A percentile compares a stretch with the other conserved stretches of the same genome.
These are phyloP conservation scores for Pouteria glomerata DNA, from an alignment of 148 eudicot genomes.

Conservation along the genomic window DNA sequence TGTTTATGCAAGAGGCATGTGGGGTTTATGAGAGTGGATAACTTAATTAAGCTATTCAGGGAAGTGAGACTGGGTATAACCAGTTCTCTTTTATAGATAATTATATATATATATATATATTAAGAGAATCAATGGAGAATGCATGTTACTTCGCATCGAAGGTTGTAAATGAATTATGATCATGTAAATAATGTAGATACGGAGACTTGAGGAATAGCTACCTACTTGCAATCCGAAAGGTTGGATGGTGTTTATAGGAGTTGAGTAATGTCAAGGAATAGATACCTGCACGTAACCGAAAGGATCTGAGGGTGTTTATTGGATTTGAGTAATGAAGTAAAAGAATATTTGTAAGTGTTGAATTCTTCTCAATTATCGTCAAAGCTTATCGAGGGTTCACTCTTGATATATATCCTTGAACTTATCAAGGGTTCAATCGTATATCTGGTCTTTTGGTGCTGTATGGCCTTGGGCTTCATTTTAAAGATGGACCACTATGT, in stretches of 20 bases:
- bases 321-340: neutral
- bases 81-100: neutral
- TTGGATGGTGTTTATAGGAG: neutral
- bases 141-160: neutral
- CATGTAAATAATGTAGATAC: neutral
- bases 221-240: neutral
- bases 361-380: neutral
- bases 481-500: neutral
- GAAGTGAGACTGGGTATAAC: neutral
- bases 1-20: neutral
- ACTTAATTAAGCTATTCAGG: neutral
- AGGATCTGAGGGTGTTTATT: neutral
- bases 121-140: neutral
- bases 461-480: neutral
- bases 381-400: too few relatives aligned
- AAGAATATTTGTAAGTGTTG: neutral
- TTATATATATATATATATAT: neutral
- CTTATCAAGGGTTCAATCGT: neutral
- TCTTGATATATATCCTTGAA: too few relatives aligned
- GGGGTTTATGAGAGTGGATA: neutral
- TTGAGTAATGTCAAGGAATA: neutral
- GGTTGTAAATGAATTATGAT: neutral
- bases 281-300: neutral
- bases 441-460: neutral
- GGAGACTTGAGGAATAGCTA: neutral